These are phyloP conservation scores for Sarocladiaceae sp. DNA, from an alignment of 2,329 filamentous ascomycete genomes.

Conservation along the genomic window DNA sequence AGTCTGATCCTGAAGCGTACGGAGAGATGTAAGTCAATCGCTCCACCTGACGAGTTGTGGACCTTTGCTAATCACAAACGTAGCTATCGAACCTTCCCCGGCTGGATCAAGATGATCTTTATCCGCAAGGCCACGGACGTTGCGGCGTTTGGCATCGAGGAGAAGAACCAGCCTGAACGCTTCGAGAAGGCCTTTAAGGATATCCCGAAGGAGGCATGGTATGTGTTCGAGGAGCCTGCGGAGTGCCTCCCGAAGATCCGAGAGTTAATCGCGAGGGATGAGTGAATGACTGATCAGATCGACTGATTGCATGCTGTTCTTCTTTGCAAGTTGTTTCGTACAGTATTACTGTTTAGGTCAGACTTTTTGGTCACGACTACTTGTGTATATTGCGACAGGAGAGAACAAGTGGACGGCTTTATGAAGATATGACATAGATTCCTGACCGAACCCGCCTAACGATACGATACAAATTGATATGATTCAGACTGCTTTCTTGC, in stretches of 20 bases:
- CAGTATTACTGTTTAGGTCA: background rate
- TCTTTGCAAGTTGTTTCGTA: background rate
- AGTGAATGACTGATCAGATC: background rate
- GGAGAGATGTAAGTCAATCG: conserved; percentile 61
- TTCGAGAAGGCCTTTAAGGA: conserved; percentile 80
- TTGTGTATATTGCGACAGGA: too few species aligned
- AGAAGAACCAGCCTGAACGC: conserved; percentile 65
- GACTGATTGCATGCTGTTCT: background rate
- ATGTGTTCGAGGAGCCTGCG: conserved; percentile 70
- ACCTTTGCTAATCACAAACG: conserved; percentile 12
- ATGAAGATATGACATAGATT: conserved; percentile 5
- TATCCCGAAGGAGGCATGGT: conserved; percentile 66
- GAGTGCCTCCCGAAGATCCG: conserved; percentile 46
- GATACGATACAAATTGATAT: background rate
- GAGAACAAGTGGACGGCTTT: background rate
- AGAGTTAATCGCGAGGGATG: conserved; percentile 15
- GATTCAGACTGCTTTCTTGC: too few species aligned
- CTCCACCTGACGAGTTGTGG: background rate
- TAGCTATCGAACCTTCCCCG: conserved; percentile 57
- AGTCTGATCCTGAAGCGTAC: conserved; percentile 86
- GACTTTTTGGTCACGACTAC: too few species aligned
- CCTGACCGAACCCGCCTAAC: background rate
- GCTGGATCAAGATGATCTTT: conserved; percentile 77
- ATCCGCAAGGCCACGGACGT: conserved; percentile 80
- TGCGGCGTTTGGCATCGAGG: conserved; percentile 59